These are phyloP conservation scores for Aspergillus floridensis DNA, from an alignment of 2,329 filamentous ascomycete species.

Conservation along the genomic window DNA sequence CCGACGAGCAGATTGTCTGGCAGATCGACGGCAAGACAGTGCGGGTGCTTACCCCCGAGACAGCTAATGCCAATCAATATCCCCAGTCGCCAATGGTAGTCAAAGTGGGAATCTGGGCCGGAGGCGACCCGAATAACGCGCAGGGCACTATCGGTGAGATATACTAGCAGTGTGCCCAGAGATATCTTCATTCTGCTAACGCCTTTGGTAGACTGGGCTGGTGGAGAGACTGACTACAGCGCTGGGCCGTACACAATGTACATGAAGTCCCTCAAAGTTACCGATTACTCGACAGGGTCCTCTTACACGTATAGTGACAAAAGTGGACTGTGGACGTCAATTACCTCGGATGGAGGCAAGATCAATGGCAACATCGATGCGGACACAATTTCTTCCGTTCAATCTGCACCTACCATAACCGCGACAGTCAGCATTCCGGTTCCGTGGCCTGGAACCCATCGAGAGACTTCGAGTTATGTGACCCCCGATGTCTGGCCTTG, in stretches of 20 bases:
- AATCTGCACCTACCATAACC: conserved; percentile 60
- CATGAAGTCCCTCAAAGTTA: conserved; percentile 71
- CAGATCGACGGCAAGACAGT: conserved; percentile 74
- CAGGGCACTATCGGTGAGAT: conserved; percentile 68
- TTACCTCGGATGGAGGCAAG: conserved; percentile 72
- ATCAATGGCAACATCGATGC: conserved; percentile 63
- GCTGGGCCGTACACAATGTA: conserved; percentile 83
- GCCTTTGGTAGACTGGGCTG: conserved; percentile 65
- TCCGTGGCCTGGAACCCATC: conserved; percentile 58
- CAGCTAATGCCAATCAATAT: conserved; percentile 71
- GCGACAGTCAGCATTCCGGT: conserved; percentile 64
- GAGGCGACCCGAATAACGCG: conserved; percentile 77
- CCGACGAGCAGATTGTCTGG: conserved; percentile 79
- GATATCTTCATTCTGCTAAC: conserved; percentile 12
- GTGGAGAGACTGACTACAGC: conserved; percentile 79
- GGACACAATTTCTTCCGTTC: conserved; percentile 38
- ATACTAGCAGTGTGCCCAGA: not conserved
- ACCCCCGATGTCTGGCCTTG: conserved; percentile 67
- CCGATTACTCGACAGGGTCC: conserved; percentile 90
- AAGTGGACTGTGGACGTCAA: conserved; percentile 76
- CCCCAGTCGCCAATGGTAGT: conserved; percentile 95
- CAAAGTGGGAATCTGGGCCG: conserved; percentile 89
- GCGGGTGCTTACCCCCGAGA: conserved; percentile 67
- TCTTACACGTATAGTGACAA: conserved; percentile 79
- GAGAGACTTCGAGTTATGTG: conserved; percentile 45